Evolutionary conservation across 176 grass and related monocot species (phyloP).

Genomic region (Zizania latifolia): DNA sequence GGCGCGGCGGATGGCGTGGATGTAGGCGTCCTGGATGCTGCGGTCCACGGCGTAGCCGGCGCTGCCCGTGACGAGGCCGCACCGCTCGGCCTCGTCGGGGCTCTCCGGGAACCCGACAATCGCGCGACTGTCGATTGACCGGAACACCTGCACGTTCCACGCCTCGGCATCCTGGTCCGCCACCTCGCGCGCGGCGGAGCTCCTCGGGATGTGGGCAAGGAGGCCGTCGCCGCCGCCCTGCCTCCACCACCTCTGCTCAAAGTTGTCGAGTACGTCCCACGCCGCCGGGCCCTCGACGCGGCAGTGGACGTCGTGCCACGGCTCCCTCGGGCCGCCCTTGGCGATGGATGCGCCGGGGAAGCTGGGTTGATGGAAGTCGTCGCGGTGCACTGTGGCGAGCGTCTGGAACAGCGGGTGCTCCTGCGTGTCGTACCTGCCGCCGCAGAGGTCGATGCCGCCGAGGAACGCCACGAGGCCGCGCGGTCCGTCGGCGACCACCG

Average conservation of each 20-base stretch:
- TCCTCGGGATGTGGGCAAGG: conserved; percentile 8
- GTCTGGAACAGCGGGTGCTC: conserved; percentile 38
- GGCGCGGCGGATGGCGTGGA: conserved; percentile 38
- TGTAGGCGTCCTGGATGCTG: conserved; percentile 33
- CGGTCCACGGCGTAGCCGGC: conserved; percentile 22
- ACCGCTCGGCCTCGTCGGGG: background rate
- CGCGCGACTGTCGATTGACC: conserved; percentile 56
- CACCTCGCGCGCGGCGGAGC: conserved; percentile 32
- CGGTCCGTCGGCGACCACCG: conserved; percentile 42
- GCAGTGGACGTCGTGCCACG: conserved; percentile 51
- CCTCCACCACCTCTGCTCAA: conserved; percentile 48
- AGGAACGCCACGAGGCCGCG: conserved; percentile 48
- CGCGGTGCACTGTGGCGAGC: conserved; percentile 21
- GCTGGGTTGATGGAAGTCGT: conserved; percentile 46
- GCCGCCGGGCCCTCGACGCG: conserved; percentile 44
- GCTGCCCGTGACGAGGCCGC: conserved; percentile 8
- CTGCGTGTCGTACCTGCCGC: conserved; percentile 50
- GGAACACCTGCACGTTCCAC: conserved; percentile 89
- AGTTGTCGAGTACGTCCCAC: conserved; percentile 54
- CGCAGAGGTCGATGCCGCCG: conserved; percentile 51
- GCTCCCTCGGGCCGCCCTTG: conserved; percentile 45
- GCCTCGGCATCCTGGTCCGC: background rate
- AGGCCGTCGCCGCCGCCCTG: conserved; percentile 13
- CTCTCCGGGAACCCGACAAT: conserved; percentile 17
- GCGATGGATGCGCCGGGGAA: conserved; percentile 30